phyloP scores from a whole-genome alignment of 164 flowering plant genomes.

The Chimonanthus salicifolius region DNA sequence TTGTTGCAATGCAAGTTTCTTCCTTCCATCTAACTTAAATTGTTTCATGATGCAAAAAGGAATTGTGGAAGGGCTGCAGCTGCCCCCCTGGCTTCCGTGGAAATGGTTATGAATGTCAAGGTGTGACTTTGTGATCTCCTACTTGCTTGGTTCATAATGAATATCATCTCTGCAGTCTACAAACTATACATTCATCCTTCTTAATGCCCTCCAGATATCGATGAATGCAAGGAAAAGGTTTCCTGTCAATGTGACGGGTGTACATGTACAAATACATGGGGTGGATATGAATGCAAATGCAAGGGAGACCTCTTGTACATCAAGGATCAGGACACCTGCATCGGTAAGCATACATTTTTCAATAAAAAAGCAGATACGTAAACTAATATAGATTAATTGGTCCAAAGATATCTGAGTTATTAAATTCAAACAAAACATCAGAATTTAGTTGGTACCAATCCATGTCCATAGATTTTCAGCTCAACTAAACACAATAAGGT shows the following conservation, averaged over 20 bases:
- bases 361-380: no score
- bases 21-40: neutral
- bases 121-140: constrained; percentile 25
- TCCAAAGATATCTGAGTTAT: no score
- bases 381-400: no score
- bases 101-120: constrained; percentile 79
- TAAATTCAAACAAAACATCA: no score
- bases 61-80: constrained; percentile 49
- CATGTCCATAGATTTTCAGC: no score
- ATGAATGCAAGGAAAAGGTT: constrained; percentile 69
- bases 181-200: neutral
- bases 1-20: no score
- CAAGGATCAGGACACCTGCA: constrained; percentile 76
- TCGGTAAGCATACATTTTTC: constrained; percentile 41
- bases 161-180: neutral
- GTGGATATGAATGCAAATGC: constrained; percentile 83
- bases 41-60: constrained; percentile 26
- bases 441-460: no score
- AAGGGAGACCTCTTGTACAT: constrained; percentile 57
- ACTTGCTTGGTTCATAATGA: neutral
- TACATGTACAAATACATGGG: constrained; percentile 79
- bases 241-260: constrained; percentile 88
- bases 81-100: constrained; percentile 83
- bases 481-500: no score
- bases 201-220: constrained; percentile 41